A percentile compares a stretch with the other conserved stretches of the same genome.
Evolutionary conservation across 805 yeast genomes (phyloP).

Genomic region (Teunomyces barrocoloradensis): DNA sequence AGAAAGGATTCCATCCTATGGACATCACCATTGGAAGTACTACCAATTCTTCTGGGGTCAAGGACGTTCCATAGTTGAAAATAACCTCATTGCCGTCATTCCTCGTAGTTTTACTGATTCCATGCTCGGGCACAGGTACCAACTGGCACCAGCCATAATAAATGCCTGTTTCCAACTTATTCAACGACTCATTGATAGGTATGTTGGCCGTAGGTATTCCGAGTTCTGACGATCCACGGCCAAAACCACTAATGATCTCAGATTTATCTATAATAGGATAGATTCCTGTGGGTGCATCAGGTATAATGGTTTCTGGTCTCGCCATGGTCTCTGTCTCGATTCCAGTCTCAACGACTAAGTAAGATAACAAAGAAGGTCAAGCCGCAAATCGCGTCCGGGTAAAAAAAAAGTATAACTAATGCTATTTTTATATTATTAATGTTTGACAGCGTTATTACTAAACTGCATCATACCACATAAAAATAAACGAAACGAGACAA

Average conservation of each 20-base stretch:
- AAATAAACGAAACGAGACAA: not conserved
- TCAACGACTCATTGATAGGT: conserved; percentile 51
- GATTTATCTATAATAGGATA: conserved; percentile 44
- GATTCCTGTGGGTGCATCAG: conserved; percentile 35
- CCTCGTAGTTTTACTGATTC: conserved; percentile 7
- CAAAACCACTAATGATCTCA: conserved; percentile 76
- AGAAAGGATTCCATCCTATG: conserved; percentile 94
- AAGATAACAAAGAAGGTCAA: not conserved
- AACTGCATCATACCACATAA: not conserved
- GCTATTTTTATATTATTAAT: not conserved
- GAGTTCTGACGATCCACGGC: conserved; percentile 89
- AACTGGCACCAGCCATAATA: conserved; percentile 76
- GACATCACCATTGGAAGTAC: conserved; percentile 90
- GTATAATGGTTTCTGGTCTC: conserved; percentile 27
- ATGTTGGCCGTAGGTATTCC: conserved; percentile 97
- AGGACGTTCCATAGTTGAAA: conserved; percentile 59
- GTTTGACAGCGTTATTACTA: not conserved
- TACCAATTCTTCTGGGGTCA: conserved; percentile 43
- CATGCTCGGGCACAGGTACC: conserved; percentile 13
- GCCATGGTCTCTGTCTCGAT: conserved; percentile 1
- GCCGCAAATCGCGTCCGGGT: not conserved
- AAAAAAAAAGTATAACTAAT: not conserved
- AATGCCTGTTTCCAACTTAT: conserved; percentile 66
- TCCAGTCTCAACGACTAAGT: not conserved
- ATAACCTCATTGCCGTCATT: conserved; percentile 30